A percentile compares a stretch with the other conserved stretches of the same genome.
phyloP scores from a whole-genome alignment of 352 stramenopile species.

The Labyrinthula sp. region DNA sequence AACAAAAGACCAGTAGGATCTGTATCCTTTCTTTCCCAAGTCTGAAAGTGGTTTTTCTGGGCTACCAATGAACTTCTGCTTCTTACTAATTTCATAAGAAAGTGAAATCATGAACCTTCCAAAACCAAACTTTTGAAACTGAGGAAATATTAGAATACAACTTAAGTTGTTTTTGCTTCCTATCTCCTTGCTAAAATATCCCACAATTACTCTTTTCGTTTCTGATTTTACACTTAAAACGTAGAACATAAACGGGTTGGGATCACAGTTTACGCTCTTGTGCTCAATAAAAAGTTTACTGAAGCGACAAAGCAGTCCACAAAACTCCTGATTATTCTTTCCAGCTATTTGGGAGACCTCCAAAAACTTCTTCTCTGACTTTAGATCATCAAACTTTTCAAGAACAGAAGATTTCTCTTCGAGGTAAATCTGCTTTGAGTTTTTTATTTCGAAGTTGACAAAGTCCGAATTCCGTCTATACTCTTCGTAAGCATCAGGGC shows the following conservation, averaged over 20 bases:
- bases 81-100: conserved; percentile 96
- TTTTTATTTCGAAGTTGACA: too few relatives aligned
- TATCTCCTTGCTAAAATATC: conserved; percentile 99
- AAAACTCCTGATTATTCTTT: conserved; percentile 82
- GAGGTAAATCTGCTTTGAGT: too few relatives aligned
- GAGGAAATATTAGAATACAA: conserved; percentile 97
- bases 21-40: conserved; percentile 91
- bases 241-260: conserved; percentile 98
- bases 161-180: conserved; percentile 88
- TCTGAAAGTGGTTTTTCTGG: conserved; percentile 97
- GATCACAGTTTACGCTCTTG: conserved; percentile 97
- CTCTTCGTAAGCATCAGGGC: too few relatives aligned
- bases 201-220: conserved; percentile 36
- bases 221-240: conserved; percentile 79
- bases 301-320: conserved; percentile 94
- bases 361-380: conserved; percentile 59
- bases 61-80: conserved; percentile 80
- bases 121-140: conserved; percentile 91
- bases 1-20: conserved; percentile 93
- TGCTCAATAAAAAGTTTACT: conserved; percentile 97
- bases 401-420: too few relatives aligned
- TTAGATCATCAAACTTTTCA: conserved; percentile 24
- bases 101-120: conserved; percentile 98
- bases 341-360: conserved; percentile 94
- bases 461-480: too few relatives aligned